Conservation (phyloP, 2,329 filamentous ascomycete genomes). For the Coniochaeta hoffmannii region DNA sequence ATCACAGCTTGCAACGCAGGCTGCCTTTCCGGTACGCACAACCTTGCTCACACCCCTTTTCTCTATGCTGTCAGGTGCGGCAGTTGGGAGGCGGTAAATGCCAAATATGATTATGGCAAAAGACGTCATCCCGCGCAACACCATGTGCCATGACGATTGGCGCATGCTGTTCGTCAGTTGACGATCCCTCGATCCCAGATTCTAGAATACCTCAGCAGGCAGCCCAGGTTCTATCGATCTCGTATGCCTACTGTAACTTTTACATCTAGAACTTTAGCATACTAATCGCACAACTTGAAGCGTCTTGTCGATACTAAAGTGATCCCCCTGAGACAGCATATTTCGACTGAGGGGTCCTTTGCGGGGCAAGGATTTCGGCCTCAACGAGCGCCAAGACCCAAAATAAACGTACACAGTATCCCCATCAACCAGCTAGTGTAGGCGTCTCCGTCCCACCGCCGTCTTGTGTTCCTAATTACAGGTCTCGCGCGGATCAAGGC, state of each 20-base stretch:
- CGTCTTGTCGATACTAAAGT: too few species aligned
- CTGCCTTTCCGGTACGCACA: too few species aligned
- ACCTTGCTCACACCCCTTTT: too few species aligned
- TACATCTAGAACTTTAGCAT: too few species aligned
- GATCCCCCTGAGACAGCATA: not conserved
- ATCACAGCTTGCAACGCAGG: too few species aligned
- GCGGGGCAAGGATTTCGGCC: not conserved
- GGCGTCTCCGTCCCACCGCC: not conserved
- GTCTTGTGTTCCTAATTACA: not conserved
- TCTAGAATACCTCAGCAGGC: not conserved
- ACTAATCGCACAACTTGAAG: too few species aligned
- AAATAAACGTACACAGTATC: constrained; percentile 2
- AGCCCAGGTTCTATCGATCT: too few species aligned
- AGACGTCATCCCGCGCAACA: not conserved
- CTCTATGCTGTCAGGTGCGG: constrained; percentile 1
- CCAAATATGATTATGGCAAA: not conserved
- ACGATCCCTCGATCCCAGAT: not conserved
- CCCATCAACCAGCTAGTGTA: not conserved
- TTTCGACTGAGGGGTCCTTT: not conserved
- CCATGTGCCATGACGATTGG: constrained; percentile 7
- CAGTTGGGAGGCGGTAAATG: constrained; percentile 6
- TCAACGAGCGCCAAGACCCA: not conserved
- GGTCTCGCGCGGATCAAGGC: not conserved
- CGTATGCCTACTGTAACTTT: too few species aligned
- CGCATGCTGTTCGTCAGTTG: not conserved